Base-by-base conservation (phyloP, 306 rosid genomes). In the Clitoria ternatea region DNA sequence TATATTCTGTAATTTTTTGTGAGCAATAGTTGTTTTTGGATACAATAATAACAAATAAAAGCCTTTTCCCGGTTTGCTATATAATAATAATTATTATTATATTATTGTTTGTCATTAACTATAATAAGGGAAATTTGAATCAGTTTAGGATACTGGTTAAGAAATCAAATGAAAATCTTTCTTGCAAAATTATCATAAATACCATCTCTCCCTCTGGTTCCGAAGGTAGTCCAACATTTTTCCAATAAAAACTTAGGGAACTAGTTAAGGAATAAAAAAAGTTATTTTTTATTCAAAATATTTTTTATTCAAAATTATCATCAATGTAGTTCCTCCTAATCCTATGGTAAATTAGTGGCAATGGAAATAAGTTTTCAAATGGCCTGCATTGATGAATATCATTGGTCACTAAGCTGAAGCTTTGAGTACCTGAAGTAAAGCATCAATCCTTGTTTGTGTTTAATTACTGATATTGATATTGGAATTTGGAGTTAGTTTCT, bases 331-430 rank as follows among this genome's bases (percentile, higher is more conserved):
- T 60, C 90, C 24, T 14, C 35, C 35, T 23, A 22, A 52, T 23
- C 7, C 10, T 26, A 20, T 29, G 39, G 62, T 55, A 56, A 56
- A 30, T 30, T 56, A 30, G 6, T 14, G 6, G 22, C 11, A 55
- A 13, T 26, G 39, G 39, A 55, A 27, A 13, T 55, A 55, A 6
- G 6, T 55, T 55, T 55, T 29, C 22, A 27, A 26, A 14, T 55
- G 62, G 62, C 39, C 39, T n/a, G 83, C 66, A 76, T 80, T 61
- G 89, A 81, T 67, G 96, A 89, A 50, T 84, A 44, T 84, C 85
- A 19, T 81, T 87, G 49, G 84, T 87, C 32, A 80, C 82, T 33
- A 87, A 87, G 23, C 61, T 87, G 35, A 84, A 74, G 81, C 86
- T 90, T 69, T 64, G 87, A 42, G 85, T 82, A 86, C 80, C 86